Percentiles rank a stretch among this genome's conserved stretches.
Evolutionary conservation across 2,329 filamentous ascomycete species (phyloP).

Genomic region (Tricladium varicosporioides): DNA sequence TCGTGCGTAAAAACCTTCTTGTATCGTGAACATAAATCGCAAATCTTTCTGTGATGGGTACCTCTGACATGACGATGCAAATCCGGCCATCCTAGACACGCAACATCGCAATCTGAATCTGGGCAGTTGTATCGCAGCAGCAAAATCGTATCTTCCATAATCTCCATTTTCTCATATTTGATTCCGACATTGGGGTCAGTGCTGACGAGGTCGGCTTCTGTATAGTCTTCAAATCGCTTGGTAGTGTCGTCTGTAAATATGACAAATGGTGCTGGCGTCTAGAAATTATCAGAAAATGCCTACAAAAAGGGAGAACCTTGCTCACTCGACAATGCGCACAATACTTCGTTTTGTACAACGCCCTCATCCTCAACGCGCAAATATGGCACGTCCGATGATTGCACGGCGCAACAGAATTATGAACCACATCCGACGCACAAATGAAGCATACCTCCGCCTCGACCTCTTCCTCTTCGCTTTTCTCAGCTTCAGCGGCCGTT

Average conservation of each 20-base stretch:
- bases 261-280: slow-evolving; percentile 74
- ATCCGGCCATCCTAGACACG: slow-evolving; percentile 78
- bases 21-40: slow-evolving; percentile 85
- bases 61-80: slow-evolving; percentile 78
- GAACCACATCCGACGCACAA: slow-evolving; percentile 85
- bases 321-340: slow-evolving; percentile 92
- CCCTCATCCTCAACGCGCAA: slow-evolving; percentile 85
- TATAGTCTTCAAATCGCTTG: slow-evolving; percentile 86
- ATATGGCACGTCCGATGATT: slow-evolving; percentile 98
- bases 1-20: slow-evolving; percentile 99
- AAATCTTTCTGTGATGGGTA: slow-evolving; percentile 84
- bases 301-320: slow-evolving; percentile 1
- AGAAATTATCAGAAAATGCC: slow-evolving; percentile 28
- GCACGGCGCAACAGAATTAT: slow-evolving; percentile 87
- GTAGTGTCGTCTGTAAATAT: slow-evolving; percentile 85
- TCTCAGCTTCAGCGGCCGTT: slow-evolving; percentile 3
- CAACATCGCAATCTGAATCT: slow-evolving; percentile 77
- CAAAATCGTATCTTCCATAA: slow-evolving; percentile 85
- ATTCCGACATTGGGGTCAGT: slow-evolving; percentile 87
- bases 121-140: slow-evolving; percentile 94
- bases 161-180: slow-evolving; percentile 83
- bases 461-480: slow-evolving; percentile 41
- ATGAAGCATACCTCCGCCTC: slow-evolving; percentile 94
- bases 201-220: slow-evolving; percentile 67
- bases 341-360: slow-evolving; percentile 92